A percentile compares a stretch with the other conserved stretches of the same genome.
Conservation (phyloP, 805 yeast genomes). For the Ogataea methylovora region DNA sequence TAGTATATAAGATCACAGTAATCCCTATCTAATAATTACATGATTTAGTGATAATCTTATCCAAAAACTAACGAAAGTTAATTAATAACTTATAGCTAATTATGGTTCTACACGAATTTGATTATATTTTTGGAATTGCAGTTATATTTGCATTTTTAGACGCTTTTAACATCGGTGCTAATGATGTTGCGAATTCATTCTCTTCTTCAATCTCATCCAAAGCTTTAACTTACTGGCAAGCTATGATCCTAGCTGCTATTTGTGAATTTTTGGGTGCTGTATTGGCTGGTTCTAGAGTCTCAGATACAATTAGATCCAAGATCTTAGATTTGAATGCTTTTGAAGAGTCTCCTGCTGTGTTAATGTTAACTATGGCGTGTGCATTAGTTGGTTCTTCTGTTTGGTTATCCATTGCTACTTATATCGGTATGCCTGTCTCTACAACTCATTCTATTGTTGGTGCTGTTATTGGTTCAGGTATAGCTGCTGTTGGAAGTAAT, state of each 20-base stretch:
- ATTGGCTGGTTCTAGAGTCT: slow-evolving; percentile 64
- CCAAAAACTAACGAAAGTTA: no score
- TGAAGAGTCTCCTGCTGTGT: slow-evolving; percentile 52
- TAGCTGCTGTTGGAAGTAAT: slow-evolving; percentile 61
- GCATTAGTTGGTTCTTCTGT: slow-evolving; percentile 67
- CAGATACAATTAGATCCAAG: slow-evolving; percentile 63
- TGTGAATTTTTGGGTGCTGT: slow-evolving; percentile 74
- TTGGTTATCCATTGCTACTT: slow-evolving; percentile 65
- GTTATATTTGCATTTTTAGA: slow-evolving; percentile 68
- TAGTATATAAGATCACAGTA: no score
- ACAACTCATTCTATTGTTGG: slow-evolving; percentile 78
- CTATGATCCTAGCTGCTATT: slow-evolving; percentile 61
- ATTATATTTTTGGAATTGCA: slow-evolving; percentile 62
- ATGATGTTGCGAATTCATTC: slow-evolving; percentile 76
- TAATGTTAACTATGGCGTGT: slow-evolving; percentile 69
- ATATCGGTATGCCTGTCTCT: slow-evolving; percentile 69
- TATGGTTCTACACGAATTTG: slow-evolving; percentile 48
- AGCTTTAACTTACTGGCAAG: slow-evolving; percentile 66
- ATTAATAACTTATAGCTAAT: no score
- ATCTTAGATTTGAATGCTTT: slow-evolving; percentile 48
- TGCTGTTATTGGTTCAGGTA: slow-evolving; percentile 65
- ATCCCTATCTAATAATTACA: no score
- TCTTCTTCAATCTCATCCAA: slow-evolving; percentile 69
- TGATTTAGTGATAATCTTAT: no score
- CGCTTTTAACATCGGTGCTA: slow-evolving; percentile 77